Evolutionary conservation across 1,284 basidiomycete species (phyloP).

Genomic region (Austroboletus rostrupii): DNA sequence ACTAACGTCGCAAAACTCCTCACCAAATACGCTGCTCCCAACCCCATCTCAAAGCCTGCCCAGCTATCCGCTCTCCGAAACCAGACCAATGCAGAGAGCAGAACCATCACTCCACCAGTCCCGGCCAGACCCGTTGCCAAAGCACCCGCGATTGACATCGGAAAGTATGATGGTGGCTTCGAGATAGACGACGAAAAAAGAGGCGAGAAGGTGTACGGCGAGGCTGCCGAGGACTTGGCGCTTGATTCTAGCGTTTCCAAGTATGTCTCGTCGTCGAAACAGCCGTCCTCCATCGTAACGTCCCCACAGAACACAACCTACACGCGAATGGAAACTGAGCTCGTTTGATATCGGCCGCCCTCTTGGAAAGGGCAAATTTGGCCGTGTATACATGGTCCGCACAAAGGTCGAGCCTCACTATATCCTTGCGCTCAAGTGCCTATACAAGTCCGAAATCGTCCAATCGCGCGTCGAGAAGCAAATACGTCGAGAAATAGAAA

Average conservation of each 20-base stretch:
- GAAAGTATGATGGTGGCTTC: constrained; percentile 82
- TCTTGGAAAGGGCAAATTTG: constrained; percentile 98
- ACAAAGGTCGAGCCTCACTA: constrained; percentile 86
- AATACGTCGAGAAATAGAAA: constrained; percentile 95
- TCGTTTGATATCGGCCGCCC: constrained; percentile 94
- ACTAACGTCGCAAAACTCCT: constrained; percentile 60
- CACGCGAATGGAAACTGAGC: constrained; percentile 79
- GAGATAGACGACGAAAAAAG: constrained; percentile 74
- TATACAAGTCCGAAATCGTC: constrained; percentile 96
- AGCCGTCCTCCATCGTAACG: constrained; percentile 6
- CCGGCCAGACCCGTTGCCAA: constrained; percentile 21
- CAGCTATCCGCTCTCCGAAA: constrained; percentile 40
- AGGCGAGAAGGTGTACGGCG: constrained; percentile 59
- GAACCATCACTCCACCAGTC: constrained; percentile 22
- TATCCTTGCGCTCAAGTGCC: constrained; percentile 94
- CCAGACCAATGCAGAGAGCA: constrained; percentile 29
- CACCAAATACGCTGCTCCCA: constrained; percentile 62
- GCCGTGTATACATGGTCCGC: constrained; percentile 97
- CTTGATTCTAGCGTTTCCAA: constrained; percentile 68
- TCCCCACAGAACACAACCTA: constrained; percentile 53
- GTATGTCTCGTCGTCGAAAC: constrained; percentile 39
- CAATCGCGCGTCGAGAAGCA: constrained; percentile 88
- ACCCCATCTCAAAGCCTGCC: constrained; percentile 36
- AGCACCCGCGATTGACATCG: constrained; percentile 58
- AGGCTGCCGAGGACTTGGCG: constrained; percentile 72